These are phyloP conservation scores for Boletus semigastroideus DNA, from an alignment of 1,284 basidiomycete genomes.

Conservation along the genomic window DNA sequence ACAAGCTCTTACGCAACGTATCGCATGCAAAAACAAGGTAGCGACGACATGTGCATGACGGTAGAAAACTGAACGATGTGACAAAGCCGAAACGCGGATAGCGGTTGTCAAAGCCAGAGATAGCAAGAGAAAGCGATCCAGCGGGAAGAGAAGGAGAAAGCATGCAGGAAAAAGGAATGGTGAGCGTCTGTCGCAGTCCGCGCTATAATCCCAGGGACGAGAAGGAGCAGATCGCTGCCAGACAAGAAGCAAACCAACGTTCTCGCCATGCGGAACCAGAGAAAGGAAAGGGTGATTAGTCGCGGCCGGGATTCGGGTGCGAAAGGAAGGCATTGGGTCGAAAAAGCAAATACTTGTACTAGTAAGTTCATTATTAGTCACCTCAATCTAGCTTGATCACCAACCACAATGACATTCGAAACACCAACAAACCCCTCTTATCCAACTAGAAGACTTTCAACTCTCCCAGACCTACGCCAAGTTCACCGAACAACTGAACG, in stretches of 20 bases:
- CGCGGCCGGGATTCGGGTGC: constrained; percentile 75
- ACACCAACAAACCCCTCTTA: no score
- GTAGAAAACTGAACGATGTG: constrained; percentile 83
- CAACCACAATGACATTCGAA: no score
- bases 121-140: constrained; percentile 89
- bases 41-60: constrained; percentile 78
- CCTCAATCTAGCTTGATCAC: constrained; percentile 1
- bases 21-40: constrained; percentile 71
- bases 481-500: constrained; percentile 84
- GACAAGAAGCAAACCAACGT: constrained; percentile 86
- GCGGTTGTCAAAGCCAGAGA: constrained; percentile 88
- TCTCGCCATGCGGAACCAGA: constrained; percentile 78
- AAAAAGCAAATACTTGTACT: constrained; percentile 26
- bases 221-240: constrained; percentile 82
- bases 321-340: no score
- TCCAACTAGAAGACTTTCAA: constrained; percentile 83
- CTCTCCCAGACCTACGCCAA: constrained; percentile 68
- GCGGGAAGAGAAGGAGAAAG: constrained; percentile 85
- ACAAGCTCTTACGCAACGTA: constrained; percentile 80
- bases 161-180: constrained; percentile 83
- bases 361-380: no score
- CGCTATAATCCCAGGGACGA: constrained; percentile 81
- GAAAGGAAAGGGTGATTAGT: constrained; percentile 71
- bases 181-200: no score
- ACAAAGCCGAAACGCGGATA: constrained; percentile 80